Evolutionary conservation across 1,284 basidiomycete genomes (phyloP).

Genomic region (Omphalotus olearius): DNA sequence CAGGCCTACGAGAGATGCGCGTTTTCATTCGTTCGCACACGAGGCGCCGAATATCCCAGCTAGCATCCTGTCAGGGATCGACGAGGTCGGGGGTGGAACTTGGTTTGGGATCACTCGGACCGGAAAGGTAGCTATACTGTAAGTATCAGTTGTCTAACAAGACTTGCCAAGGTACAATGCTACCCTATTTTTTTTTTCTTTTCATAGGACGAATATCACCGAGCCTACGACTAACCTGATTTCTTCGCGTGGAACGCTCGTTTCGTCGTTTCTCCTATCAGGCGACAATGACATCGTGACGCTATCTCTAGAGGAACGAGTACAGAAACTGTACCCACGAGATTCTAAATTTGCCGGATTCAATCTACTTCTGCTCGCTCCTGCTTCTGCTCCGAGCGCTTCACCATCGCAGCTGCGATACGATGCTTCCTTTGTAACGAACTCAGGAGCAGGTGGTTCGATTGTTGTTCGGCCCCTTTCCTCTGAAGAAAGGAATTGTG

Average conservation of each 20-base stretch:
- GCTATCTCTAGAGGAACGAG: slow-evolving; percentile 40
- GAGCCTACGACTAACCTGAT: slow-evolving; percentile 45
- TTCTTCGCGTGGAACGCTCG: slow-evolving; percentile 63
- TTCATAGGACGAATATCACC: slow-evolving; percentile 73
- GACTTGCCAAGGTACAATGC: background rate
- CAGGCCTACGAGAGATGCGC: slow-evolving; percentile 60
- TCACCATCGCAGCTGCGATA: slow-evolving; percentile 31
- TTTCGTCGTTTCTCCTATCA: slow-evolving; percentile 61
- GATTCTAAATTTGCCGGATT: slow-evolving; percentile 67
- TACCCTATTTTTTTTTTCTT: slow-evolving; percentile 5
- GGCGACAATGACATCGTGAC: slow-evolving; percentile 23
- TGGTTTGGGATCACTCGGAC: slow-evolving; percentile 69
- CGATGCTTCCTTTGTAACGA: slow-evolving; percentile 57
- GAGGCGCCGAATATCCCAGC: slow-evolving; percentile 21
- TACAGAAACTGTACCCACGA: slow-evolving; percentile 37
- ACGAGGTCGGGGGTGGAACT: slow-evolving; percentile 67
- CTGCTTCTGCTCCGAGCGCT: slow-evolving; percentile 14
- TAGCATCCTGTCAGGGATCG: slow-evolving; percentile 66
- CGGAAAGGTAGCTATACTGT: slow-evolving; percentile 70
- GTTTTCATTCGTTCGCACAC: slow-evolving; percentile 54
- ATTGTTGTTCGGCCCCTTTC: slow-evolving; percentile 51
- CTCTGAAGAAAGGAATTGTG: slow-evolving; percentile 41
- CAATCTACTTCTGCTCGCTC: slow-evolving; percentile 63
- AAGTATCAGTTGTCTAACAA: slow-evolving; percentile 25
- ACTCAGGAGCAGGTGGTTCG: slow-evolving; percentile 59